Evolutionary conservation across 2,329 filamentous ascomycete genomes (phyloP).

Genomic region (Fusarium decemcellulare): DNA sequence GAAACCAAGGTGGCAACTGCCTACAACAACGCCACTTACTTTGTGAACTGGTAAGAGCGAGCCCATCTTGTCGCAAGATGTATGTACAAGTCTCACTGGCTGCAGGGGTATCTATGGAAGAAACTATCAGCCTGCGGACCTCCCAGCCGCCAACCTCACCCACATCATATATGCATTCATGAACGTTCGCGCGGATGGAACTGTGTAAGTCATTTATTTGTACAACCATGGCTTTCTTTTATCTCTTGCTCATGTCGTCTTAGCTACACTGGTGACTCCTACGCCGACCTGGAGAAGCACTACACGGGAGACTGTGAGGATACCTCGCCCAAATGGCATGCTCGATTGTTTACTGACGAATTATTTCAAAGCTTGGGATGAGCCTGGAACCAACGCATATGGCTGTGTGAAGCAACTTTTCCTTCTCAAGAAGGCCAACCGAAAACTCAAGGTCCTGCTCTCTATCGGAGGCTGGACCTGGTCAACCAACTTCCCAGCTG

Average conservation of each 20-base stretch:
- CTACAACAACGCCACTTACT: constrained; percentile 31
- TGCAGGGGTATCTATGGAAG: constrained; percentile 79
- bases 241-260: neutral
- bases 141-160: constrained; percentile 78
- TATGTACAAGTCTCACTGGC: neutral
- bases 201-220: constrained; percentile 67
- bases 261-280: constrained; percentile 35
- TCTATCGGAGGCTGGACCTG: constrained; percentile 90
- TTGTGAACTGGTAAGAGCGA: constrained; percentile 31
- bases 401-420: constrained; percentile 84
- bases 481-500: constrained; percentile 78
- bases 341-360: neutral
- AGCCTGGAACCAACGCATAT: constrained; percentile 78
- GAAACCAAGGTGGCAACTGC: neutral
- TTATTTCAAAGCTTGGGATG: constrained; percentile 57
- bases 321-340: rapidly evolving
- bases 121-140: constrained; percentile 78
- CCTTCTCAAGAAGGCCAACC: constrained; percentile 80
- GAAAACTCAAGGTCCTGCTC: constrained; percentile 81
- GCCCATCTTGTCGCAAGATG: rapidly evolving
- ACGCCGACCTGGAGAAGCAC: constrained; percentile 39
- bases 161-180: constrained; percentile 86
- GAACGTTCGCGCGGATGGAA: constrained; percentile 79
- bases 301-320: constrained; percentile 37
- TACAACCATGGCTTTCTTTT: rapidly evolving